These are phyloP conservation scores for Penicillium bialowiezense DNA, from an alignment of 495 filamentous ascomycete genomes.

Conservation along the genomic window DNA sequence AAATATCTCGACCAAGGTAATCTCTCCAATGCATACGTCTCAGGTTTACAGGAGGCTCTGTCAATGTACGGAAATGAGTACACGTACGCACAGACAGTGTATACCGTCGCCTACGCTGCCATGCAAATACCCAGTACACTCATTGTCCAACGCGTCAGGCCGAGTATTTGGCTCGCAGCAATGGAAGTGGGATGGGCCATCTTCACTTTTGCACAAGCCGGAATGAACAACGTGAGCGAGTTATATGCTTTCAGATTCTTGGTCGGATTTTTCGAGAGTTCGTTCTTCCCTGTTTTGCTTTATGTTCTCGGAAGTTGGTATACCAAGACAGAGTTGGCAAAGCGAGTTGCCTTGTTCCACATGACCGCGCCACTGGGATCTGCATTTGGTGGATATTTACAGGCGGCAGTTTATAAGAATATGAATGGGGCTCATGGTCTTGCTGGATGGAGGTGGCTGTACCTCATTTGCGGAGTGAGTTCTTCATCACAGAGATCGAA, in stretches of 20 bases:
- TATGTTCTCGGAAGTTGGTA: conserved; percentile 20
- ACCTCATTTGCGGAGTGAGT: conserved; percentile 19
- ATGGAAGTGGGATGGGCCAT: conserved; percentile 43
- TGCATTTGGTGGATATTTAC: conserved; percentile 20
- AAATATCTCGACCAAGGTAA: conserved; percentile 32
- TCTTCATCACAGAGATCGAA: neutral
- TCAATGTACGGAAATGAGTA: conserved; percentile 30
- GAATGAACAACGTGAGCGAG: conserved; percentile 5
- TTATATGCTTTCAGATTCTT: conserved; percentile 23
- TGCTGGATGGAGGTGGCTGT: conserved; percentile 22
- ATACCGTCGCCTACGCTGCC: conserved; percentile 16
- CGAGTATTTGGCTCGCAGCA: conserved; percentile 32
- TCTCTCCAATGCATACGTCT: conserved; percentile 28
- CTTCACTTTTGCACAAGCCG: conserved; percentile 35
- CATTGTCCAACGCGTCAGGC: conserved; percentile 20
- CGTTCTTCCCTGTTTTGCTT: conserved; percentile 14
- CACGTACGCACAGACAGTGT: conserved; percentile 19
- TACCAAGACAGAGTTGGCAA: conserved; percentile 19
- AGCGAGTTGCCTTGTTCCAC: conserved; percentile 16
- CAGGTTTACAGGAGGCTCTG: conserved; percentile 17
- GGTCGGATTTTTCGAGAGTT: conserved; percentile 17
- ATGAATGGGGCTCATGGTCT: conserved; percentile 16
- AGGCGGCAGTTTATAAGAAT: conserved; percentile 20
- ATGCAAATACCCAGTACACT: conserved; percentile 21
- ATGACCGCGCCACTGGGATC: conserved; percentile 16